Conservation (phyloP, 805 yeast genomes). For the Candida quercuum region DNA sequence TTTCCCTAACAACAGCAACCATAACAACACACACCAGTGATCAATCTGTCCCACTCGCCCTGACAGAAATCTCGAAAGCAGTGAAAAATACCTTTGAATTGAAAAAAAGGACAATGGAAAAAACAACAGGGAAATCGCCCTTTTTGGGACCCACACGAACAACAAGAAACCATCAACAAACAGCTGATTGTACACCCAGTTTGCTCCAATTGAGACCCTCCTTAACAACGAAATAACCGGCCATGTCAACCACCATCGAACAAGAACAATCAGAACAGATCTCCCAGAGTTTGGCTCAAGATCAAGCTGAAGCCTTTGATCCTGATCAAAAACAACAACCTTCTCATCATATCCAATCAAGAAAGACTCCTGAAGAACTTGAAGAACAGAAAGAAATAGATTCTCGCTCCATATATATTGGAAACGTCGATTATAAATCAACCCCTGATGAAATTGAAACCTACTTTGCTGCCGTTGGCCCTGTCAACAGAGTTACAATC, state of each 20-base stretch:
- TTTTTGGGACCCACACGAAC: too few relatives aligned
- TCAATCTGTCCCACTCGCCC: too few relatives aligned
- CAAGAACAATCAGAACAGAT: constrained; percentile 9
- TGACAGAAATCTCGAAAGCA: too few relatives aligned
- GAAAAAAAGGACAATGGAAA: too few relatives aligned
- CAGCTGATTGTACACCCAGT: too few relatives aligned
- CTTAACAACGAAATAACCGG: too few relatives aligned
- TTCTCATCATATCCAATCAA: constrained; percentile 1
- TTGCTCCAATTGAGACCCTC: too few relatives aligned
- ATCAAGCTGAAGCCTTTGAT: constrained; percentile 5
- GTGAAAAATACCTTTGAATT: too few relatives aligned
- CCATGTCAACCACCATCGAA: background rate
- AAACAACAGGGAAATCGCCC: too few relatives aligned
- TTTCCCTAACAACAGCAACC: too few relatives aligned
- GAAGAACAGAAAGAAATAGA: constrained; percentile 40
- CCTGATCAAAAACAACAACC: constrained; percentile 1
- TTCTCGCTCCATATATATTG: constrained; percentile 48
- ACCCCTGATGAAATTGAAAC: constrained; percentile 48
- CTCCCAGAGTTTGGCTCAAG: constrained; percentile 5
- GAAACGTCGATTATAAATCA: constrained; percentile 42
- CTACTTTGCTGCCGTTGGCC: constrained; percentile 39
- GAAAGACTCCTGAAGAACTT: constrained; percentile 24
- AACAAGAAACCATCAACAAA: too few relatives aligned
- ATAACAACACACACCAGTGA: too few relatives aligned
- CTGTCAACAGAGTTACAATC: constrained; percentile 47